Evolutionary conservation across 495 filamentous ascomycete genomes (phyloP).

Genomic region (Penicillium argentinense): DNA sequence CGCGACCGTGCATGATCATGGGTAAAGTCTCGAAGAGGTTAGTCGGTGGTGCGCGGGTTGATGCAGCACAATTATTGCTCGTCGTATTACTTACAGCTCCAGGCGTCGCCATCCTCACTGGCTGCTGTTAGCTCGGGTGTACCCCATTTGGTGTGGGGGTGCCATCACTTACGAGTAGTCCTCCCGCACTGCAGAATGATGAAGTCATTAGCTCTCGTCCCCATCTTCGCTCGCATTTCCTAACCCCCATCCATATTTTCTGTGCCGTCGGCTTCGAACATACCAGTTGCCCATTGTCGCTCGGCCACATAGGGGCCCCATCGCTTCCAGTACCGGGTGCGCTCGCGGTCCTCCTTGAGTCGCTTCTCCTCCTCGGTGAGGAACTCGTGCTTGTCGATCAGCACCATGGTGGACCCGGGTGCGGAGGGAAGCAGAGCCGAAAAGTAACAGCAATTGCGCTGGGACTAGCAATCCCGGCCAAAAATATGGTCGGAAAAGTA

Average conservation of each 20-base stretch:
- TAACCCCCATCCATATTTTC: no score
- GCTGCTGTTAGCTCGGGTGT: conserved; percentile 7
- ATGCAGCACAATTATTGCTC: not conserved
- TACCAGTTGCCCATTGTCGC: conserved; percentile 88
- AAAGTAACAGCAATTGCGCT: not conserved
- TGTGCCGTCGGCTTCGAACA: conserved; percentile 30
- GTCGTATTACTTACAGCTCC: conserved; percentile 71
- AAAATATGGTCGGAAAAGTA: no score
- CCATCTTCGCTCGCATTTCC: conserved; percentile 9
- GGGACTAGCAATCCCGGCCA: no score
- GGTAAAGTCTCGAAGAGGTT: conserved; percentile 70
- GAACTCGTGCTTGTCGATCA: conserved; percentile 81
- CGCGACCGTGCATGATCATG: conserved; percentile 88
- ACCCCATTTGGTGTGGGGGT: not conserved
- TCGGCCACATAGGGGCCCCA: conserved; percentile 70
- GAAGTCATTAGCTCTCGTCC: conserved; percentile 24
- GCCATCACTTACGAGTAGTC: conserved; percentile 77
- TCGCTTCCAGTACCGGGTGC: conserved; percentile 79
- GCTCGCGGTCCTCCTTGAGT: conserved; percentile 76
- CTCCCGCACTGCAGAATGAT: conserved; percentile 68
- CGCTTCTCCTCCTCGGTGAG: conserved; percentile 85
- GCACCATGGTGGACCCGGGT: conserved; percentile 64
- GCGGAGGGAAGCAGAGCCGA: conserved; percentile 1
- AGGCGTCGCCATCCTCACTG: conserved; percentile 82
- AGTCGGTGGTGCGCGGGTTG: not conserved